Percentiles rank a stretch among this genome's conserved stretches.
phyloP scores from a whole-genome alignment of 2,329 filamentous ascomycete genomes.

The Fusarium praegraminearum region DNA sequence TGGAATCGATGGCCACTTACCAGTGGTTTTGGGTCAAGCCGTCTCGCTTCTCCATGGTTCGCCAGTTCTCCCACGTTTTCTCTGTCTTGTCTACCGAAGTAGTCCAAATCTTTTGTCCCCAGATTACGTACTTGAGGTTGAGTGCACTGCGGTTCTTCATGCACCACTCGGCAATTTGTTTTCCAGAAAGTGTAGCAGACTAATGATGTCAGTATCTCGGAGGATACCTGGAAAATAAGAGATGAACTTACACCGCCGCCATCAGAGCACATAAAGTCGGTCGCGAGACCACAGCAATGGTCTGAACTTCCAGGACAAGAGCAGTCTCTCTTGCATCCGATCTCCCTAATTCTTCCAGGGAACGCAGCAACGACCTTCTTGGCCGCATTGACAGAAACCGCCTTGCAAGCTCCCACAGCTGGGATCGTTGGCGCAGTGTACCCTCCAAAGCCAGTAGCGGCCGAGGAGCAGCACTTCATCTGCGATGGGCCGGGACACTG shows the following conservation, averaged over 20 bases:
- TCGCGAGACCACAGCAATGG: conserved; percentile 55
- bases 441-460: conserved; percentile 51
- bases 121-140: conserved; percentile 63
- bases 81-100: conserved; percentile 51
- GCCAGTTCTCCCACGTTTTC: conserved; percentile 57
- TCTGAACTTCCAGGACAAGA: conserved; percentile 51
- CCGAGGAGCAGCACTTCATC: conserved; percentile 56
- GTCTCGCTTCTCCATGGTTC: conserved; percentile 57
- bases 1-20: conserved; percentile 40
- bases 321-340: conserved; percentile 52
- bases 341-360: conserved; percentile 52
- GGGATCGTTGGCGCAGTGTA: conserved; percentile 53
- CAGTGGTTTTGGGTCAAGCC: conserved; percentile 59
- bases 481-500: conserved; percentile 55
- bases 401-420: conserved; percentile 52
- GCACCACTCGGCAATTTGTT: conserved; percentile 61
- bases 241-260: conserved; percentile 52
- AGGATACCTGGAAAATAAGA: neutral
- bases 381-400: conserved; percentile 53
- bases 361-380: conserved; percentile 53
- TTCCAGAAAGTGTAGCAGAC: conserved; percentile 54
- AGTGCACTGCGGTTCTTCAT: conserved; percentile 58
- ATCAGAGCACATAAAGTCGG: conserved; percentile 56
- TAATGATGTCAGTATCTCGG: conserved; percentile 26
- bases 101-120: conserved; percentile 63